Evolutionary conservation across 208 protist species (phyloP).

Genomic region (Crithidia acanthocephali): DNA sequence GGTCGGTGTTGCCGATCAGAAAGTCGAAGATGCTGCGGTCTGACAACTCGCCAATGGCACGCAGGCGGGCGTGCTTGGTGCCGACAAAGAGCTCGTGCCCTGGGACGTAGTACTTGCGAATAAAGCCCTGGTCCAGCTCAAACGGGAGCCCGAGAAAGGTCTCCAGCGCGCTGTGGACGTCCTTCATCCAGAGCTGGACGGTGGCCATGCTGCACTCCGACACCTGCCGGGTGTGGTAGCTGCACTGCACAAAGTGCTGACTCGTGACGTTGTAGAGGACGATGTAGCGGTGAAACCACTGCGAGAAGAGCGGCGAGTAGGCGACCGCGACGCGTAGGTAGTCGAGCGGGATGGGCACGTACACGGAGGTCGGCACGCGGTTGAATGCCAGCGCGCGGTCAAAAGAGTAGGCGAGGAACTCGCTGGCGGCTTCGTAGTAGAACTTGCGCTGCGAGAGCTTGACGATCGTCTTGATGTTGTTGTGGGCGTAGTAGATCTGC

Average conservation of each 20-base stretch:
- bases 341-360: constrained; percentile 65
- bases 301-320: constrained; percentile 73
- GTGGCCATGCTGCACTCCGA: constrained; percentile 64
- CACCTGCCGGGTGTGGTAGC: constrained; percentile 31
- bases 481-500: constrained; percentile 72
- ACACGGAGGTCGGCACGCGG: constrained; percentile 71
- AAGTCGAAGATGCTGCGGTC: constrained; percentile 90
- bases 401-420: constrained; percentile 68
- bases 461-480: constrained; percentile 75
- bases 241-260: constrained; percentile 54
- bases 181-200: constrained; percentile 87
- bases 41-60: constrained; percentile 70
- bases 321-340: constrained; percentile 71
- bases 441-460: constrained; percentile 88
- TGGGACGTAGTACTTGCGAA: constrained; percentile 70
- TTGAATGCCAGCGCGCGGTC: constrained; percentile 73
- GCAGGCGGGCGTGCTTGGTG: constrained; percentile 55
- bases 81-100: constrained; percentile 57
- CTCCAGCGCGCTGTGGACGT: constrained; percentile 70
- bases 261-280: constrained; percentile 72
- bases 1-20: constrained; percentile 80
- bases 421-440: constrained; percentile 77
- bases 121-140: constrained; percentile 61
- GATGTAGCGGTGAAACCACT: constrained; percentile 78
- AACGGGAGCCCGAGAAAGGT: constrained; percentile 76